Evolutionary conservation across 2,329 filamentous ascomycete genomes (phyloP), one percentile per base, ranked within the genome.

Genomic region (Sporothrix protearum): DNA sequence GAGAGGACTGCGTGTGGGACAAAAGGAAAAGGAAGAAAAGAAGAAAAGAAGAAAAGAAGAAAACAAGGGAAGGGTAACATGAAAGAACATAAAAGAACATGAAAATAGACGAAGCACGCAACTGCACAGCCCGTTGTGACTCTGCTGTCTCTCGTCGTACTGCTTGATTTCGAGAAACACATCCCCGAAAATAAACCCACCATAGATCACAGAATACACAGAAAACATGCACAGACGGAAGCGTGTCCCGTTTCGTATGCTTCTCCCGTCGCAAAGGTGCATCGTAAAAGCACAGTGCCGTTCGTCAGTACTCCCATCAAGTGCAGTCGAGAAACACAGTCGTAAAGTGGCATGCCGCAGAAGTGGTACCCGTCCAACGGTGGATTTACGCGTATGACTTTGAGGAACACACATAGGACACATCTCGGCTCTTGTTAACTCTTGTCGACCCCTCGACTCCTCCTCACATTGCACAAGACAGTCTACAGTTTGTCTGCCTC

Each of bases 381-480:
- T 8, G 59, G 36, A 12, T 64, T 64, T 64, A 36, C 36, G 59
- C 28, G 22, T 51, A 51, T 14, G 5, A 47, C 42, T 3, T 14
- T 10, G 16, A 47, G 16, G 22, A 45, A 12, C 6, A 45, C 19
- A 61, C n/a, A 61, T 14, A 42, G 42, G 59, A 64, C 36, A 64
- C 59, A 45, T 45, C 36, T 64, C 59, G 59, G 10, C 36, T 64
- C 59, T 19, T 63, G 36, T 63, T n/a, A 36, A 63, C 33, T 55
- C 53, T 33, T 36, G 28, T 36, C 47, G 47, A 55, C 25, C 16
- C 25, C 4, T 55, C 53, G 14, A n/a, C 28, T 9, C 28, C 14
- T 33, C 28, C 28, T 30, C 36, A 64, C 36, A 33, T 64, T 30
- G 59, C n/a, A 64, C 59, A 45, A 36, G 30, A 39, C 55, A 7